Evolutionary conservation across 2,329 filamentous ascomycete species (phyloP).

Genomic region (Moelleriella libera): DNA sequence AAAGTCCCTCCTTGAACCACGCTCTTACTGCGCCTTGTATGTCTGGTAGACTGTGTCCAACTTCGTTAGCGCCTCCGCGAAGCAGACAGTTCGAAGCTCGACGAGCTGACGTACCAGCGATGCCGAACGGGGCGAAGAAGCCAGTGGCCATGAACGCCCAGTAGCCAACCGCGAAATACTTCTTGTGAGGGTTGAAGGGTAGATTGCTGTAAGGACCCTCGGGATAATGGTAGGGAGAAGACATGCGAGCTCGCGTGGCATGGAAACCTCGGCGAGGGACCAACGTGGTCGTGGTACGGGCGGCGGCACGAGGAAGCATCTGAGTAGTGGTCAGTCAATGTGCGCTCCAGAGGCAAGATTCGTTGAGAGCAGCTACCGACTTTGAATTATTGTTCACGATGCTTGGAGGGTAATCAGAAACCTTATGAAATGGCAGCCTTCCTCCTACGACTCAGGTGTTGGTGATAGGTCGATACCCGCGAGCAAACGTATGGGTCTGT

Average conservation of each 20-base stretch:
- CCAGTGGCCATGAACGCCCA: conserved; percentile 52
- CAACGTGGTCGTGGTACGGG: conserved; percentile 50
- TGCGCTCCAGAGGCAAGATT: conserved; percentile 8
- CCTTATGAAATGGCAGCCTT: conserved; percentile 5
- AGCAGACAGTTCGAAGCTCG: not conserved
- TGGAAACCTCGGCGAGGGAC: conserved; percentile 89
- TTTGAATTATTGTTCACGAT: conserved; percentile 6
- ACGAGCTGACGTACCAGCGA: conserved; percentile 37
- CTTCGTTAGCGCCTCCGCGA: conserved; percentile 1
- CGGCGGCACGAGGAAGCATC: conserved; percentile 70
- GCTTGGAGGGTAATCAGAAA: conserved; percentile 12
- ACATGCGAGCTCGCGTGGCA: conserved; percentile 71
- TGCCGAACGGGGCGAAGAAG: conserved; percentile 48
- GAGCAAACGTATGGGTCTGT: not conserved
- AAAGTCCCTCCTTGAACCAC: conserved; percentile 5
- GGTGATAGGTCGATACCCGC: too few species aligned
- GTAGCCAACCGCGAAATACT: conserved; percentile 72
- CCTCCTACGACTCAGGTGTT: too few species aligned
- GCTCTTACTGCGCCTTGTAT: conserved; percentile 23
- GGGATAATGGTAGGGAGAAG: conserved; percentile 94
- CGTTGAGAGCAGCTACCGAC: not conserved
- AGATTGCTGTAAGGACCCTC: conserved; percentile 91
- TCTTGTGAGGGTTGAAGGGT: conserved; percentile 90
- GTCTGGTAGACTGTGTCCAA: conserved; percentile 30
- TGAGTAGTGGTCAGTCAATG: conserved; percentile 29